These are phyloP conservation scores for Sphaerosporella brunnea DNA, from an alignment of 495 filamentous ascomycete genomes.

Conservation along the genomic window DNA sequence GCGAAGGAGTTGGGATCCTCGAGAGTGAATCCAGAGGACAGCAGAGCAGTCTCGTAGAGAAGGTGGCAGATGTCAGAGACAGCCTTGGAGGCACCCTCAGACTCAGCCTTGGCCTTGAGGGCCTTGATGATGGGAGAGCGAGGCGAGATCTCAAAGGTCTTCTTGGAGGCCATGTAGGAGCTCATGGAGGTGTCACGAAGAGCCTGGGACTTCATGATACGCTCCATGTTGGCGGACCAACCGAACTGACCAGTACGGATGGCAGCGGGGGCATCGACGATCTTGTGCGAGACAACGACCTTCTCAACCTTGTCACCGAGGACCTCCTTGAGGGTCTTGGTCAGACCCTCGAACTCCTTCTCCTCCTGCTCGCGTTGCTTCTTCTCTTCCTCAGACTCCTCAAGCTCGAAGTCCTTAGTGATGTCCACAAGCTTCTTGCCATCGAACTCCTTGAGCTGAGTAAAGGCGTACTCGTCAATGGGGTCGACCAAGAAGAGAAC, in stretches of 20 bases:
- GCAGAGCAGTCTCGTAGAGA: conserved; percentile 91
- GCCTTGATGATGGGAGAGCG: conserved; percentile 95
- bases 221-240: conserved; percentile 99
- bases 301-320: conserved; percentile 99
- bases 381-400: conserved; percentile 99
- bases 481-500: conserved; percentile 98
- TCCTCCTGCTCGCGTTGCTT: conserved; percentile 83
- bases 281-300: conserved; percentile 97
- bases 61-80: conserved; percentile 98
- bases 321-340: conserved; percentile 96
- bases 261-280: conserved; percentile 84
- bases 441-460: conserved; percentile 99
- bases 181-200: conserved; percentile 98
- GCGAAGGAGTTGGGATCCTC: conserved; percentile 95
- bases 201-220: conserved; percentile 99
- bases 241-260: conserved; percentile 99
- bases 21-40: conserved; percentile 98
- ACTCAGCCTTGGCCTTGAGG: conserved; percentile 94
- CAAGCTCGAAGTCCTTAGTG: conserved; percentile 99
- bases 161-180: conserved; percentile 99
- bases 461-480: conserved; percentile 99
- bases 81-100: conserved; percentile 88
- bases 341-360: conserved; percentile 88
- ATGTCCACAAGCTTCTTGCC: conserved; percentile 99
- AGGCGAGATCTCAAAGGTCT: conserved; percentile 99